Conservation (phyloP, 2,329 filamentous ascomycete genomes). For the Ramularia endophylla region DNA sequence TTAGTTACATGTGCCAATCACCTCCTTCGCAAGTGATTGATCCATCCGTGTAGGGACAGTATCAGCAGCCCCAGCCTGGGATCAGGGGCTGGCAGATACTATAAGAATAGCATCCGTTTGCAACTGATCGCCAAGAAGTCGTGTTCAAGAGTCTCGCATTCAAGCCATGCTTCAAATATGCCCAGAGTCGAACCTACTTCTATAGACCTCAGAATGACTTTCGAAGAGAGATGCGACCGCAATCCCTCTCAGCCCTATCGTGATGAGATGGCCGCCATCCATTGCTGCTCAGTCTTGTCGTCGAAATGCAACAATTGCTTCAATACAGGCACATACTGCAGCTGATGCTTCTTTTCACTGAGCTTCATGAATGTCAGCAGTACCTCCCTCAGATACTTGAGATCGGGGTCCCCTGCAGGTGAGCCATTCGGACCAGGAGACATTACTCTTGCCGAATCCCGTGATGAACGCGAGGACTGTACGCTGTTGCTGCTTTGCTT, state of each 20-base stretch:
- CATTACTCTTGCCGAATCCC: slow-evolving; percentile 48
- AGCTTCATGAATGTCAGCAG: slow-evolving; percentile 76
- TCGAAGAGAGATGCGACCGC: too few species aligned
- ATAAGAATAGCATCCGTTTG: too few species aligned
- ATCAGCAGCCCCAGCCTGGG: too few species aligned
- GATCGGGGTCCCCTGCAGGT: slow-evolving; percentile 40
- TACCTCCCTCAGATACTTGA: slow-evolving; percentile 73
- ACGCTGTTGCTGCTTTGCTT: slow-evolving; percentile 35
- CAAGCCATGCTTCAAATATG: too few species aligned
- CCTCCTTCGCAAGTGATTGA: too few species aligned
- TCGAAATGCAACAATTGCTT: slow-evolving; percentile 72
- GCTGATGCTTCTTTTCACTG: slow-evolving; percentile 68
- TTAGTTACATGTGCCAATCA: too few species aligned
- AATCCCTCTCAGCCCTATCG: not conserved
- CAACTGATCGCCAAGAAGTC: too few species aligned
- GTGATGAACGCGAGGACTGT: slow-evolving; percentile 53
- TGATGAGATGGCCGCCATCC: slow-evolving; percentile 64
- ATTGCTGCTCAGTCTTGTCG: slow-evolving; percentile 79
- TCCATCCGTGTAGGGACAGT: too few species aligned
- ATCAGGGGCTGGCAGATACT: too few species aligned
- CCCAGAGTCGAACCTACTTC: too few species aligned
- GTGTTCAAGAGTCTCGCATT: too few species aligned
- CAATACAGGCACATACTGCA: slow-evolving; percentile 71
- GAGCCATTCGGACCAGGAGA: slow-evolving; percentile 37
- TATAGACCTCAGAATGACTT: too few species aligned